phyloP scores from a whole-genome alignment of 345 rosid species.

The Sapria himalayana region DNA sequence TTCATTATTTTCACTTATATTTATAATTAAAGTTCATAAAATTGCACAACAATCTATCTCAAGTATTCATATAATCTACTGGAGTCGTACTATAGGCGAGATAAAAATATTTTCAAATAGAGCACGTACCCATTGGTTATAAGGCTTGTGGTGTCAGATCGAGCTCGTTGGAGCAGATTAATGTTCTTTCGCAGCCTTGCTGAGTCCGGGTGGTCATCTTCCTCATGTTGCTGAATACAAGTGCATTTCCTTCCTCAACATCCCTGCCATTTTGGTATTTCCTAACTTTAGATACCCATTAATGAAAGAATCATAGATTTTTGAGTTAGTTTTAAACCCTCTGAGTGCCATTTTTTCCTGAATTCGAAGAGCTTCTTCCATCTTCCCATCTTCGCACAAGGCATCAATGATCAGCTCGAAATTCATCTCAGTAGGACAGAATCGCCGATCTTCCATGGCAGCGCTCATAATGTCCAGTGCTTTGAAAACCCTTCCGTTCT shows the following conservation, averaged over 20 bases:
- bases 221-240: too few species aligned
- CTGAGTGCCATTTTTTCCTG: slow-evolving; percentile 77
- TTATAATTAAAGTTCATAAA: too few species aligned
- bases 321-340: slow-evolving; percentile 39
- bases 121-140: too few species aligned
- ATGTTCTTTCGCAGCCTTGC: too few species aligned
- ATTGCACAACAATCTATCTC: too few species aligned
- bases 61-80: too few species aligned
- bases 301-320: slow-evolving; percentile 39
- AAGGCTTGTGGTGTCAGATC: too few species aligned
- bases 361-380: slow-evolving; percentile 54
- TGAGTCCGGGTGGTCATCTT: too few species aligned
- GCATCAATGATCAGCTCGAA: slow-evolving; percentile 37
- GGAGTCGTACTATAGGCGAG: too few species aligned
- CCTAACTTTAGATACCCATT: slow-evolving; percentile 33
- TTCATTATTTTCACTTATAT: too few species aligned
- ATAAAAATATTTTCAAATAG: too few species aligned
- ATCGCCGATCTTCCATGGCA: slow-evolving; percentile 16
- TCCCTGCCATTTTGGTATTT: slow-evolving; percentile 28
- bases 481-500: slow-evolving; percentile 22
- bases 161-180: too few species aligned
- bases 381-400: slow-evolving; percentile 34
- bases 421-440: slow-evolving; percentile 27
- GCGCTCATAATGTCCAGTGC: slow-evolving; percentile 28
- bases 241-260: slow-evolving; percentile 42